phyloP scores from a whole-genome alignment of 495 filamentous ascomycete genomes.

The Aspergillus wentii region DNA sequence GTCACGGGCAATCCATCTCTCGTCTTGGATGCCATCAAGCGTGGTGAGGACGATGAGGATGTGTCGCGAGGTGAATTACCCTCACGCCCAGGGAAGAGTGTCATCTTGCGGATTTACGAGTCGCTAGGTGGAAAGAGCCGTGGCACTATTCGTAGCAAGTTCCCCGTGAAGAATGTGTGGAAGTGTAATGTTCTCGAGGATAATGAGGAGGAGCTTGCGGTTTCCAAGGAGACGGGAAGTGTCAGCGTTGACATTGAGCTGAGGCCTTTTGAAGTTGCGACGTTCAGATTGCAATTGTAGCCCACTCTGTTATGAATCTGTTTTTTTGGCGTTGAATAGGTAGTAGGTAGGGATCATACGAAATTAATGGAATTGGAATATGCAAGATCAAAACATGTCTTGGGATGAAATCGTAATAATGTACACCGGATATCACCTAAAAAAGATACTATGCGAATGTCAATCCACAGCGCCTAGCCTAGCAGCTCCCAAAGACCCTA shows the following conservation, averaged over 20 bases:
- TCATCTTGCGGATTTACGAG: slow-evolving; percentile 84
- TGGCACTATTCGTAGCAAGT: slow-evolving; percentile 57
- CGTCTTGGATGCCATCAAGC: slow-evolving; percentile 79
- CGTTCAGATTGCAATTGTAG: slow-evolving; percentile 74
- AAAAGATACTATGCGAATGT: no score
- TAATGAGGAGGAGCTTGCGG: slow-evolving; percentile 47
- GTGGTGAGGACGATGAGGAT: slow-evolving; percentile 94
- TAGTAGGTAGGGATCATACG: no score
- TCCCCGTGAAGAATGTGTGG: slow-evolving; percentile 69
- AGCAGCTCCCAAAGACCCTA: no score
- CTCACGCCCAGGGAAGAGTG: slow-evolving; percentile 63
- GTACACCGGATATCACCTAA: no score
- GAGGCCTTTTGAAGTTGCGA: slow-evolving; percentile 86
- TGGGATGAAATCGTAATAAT: no score
- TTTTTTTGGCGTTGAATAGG: no score
- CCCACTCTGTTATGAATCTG: no score
- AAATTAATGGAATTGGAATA: no score
- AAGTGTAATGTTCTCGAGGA: slow-evolving; percentile 72
- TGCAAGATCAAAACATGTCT: no score
- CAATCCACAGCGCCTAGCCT: no score
- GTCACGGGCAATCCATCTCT: slow-evolving; percentile 56
- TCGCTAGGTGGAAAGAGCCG: slow-evolving; percentile 78
- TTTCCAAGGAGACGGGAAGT: slow-evolving; percentile 40
- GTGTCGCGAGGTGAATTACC: slow-evolving; percentile 68
- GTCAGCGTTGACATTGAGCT: slow-evolving; percentile 57